Evolutionary conservation across 805 yeast genomes (phyloP).

Genomic region (Saturnispora silvae): DNA sequence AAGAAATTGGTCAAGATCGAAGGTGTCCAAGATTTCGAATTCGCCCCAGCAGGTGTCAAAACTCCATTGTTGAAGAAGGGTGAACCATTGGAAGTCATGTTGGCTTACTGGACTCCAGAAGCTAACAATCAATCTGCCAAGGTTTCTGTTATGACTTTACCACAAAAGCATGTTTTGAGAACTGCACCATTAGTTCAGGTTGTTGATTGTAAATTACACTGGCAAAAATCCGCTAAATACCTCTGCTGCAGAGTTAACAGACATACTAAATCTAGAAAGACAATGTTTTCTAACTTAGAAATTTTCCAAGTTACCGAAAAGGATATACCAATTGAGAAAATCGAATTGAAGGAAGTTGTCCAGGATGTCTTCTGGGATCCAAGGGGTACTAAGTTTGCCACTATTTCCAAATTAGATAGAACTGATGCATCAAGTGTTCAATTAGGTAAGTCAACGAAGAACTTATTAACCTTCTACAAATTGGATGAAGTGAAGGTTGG

Average conservation of each 20-base stretch:
- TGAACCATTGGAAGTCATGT: slow-evolving; percentile 47
- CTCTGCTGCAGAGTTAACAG: slow-evolving; percentile 94
- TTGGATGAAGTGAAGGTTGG: slow-evolving; percentile 51
- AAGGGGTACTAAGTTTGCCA: slow-evolving; percentile 72
- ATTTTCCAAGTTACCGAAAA: slow-evolving; percentile 80
- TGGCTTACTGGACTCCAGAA: slow-evolving; percentile 98
- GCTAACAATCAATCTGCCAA: slow-evolving; percentile 81
- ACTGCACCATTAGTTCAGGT: slow-evolving; percentile 93
- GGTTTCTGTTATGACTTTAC: slow-evolving; percentile 81
- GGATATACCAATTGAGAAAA: slow-evolving; percentile 88
- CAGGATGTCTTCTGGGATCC: slow-evolving; percentile 95
- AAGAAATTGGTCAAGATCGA: slow-evolving; percentile 76
- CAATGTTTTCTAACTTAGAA: slow-evolving; percentile 83
- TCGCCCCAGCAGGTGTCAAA: slow-evolving; percentile 82
- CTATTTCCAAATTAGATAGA: slow-evolving; percentile 54
- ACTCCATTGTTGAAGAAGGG: slow-evolving; percentile 44
- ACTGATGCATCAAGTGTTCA: slow-evolving; percentile 31
- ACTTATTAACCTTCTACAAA: slow-evolving; percentile 60
- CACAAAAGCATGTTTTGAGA: slow-evolving; percentile 73
- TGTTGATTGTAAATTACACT: slow-evolving; percentile 76
- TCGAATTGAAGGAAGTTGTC: slow-evolving; percentile 86
- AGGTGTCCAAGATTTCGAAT: slow-evolving; percentile 83
- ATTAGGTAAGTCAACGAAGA: slow-evolving; percentile 54
- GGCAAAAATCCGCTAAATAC: slow-evolving; percentile 83
- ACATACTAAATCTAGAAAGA: slow-evolving; percentile 91